Base-by-base conservation (phyloP, 306 rosid species). In the Crotalaria pallida region DNA sequence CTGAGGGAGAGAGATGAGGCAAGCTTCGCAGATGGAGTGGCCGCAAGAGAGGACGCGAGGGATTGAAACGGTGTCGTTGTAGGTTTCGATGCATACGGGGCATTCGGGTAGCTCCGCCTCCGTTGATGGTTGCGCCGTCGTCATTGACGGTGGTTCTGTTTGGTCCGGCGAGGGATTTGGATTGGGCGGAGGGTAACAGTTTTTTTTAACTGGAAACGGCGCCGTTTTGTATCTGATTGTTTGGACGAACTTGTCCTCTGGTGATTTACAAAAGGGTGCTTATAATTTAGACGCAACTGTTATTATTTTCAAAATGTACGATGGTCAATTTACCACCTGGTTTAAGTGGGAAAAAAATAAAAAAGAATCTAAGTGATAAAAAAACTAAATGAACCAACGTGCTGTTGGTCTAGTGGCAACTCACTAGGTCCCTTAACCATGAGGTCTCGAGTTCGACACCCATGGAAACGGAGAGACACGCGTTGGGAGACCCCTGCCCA, bases 41-140 rank as follows among this genome's bases (percentile, higher is more conserved):
- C 96, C 98, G 50, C 96, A 92, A 2, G 85, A 51, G 15, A 90
- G 84, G 3, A 92, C 96, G 15, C 96, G 88, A 10, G 98, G 98
- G 34, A 90, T 45, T 10, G 82, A 76, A 36, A 10, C 45, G 8
- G 40, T 68, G 71, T 83, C 88, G 86, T 88, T 85, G 87, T 84
- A 94, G 68, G 64, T 80, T 59, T 88, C 88, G 3, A 94, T 84
- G 78, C 98, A 94, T 18, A 94, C 96, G 0, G 98, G 96, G 52
- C 98, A 90, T 82, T 93, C 98, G 76, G 96, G 89, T 52, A 43
- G 29, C 84, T 86, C 98, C 96, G 88, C 84, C 36, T 51, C 40
- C 44, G 33, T 33, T 9, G 21, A 0, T 3, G 0, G 22, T 15
- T n/a, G 29, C 84, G 84, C 98, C 96, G 88, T 84, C 36, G 51